These are phyloP conservation scores for Didymella pomorum DNA, from an alignment of 2,329 filamentous ascomycete genomes.

Conservation along the genomic window DNA sequence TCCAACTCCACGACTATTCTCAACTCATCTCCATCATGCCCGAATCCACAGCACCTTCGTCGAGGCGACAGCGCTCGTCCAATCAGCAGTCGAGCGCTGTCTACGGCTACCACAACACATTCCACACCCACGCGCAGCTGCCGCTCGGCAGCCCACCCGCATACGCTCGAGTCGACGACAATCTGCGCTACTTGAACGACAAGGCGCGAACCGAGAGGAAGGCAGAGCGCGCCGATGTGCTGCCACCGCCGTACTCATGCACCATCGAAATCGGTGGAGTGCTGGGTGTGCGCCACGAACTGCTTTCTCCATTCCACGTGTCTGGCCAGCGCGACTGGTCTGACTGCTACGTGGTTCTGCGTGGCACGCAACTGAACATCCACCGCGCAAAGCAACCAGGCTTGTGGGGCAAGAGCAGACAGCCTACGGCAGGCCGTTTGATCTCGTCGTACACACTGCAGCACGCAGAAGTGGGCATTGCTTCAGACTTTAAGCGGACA, in stretches of 20 bases:
- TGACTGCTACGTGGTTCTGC: slow-evolving; percentile 68
- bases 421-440: slow-evolving; percentile 64
- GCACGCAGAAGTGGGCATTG: slow-evolving; percentile 78
- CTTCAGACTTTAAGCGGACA: slow-evolving; percentile 73
- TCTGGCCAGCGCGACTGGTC: slow-evolving; percentile 71
- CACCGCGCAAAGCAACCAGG: slow-evolving; percentile 67
- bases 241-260: slow-evolving; percentile 49
- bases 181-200: slow-evolving; percentile 32
- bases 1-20: slow-evolving; percentile 4
- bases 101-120: slow-evolving; percentile 55
- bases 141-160: slow-evolving; percentile 40
- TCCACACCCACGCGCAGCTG: slow-evolving; percentile 49
- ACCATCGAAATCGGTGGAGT: slow-evolving; percentile 44
- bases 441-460: slow-evolving; percentile 75
- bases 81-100: slow-evolving; percentile 34
- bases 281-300: slow-evolving; percentile 68
- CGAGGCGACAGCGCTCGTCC: slow-evolving; percentile 27
- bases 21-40: slow-evolving; percentile 13
- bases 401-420: slow-evolving; percentile 56
- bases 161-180: slow-evolving; percentile 42
- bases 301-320: slow-evolving; percentile 69
- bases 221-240: slow-evolving; percentile 25
- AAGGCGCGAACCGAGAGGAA: slow-evolving; percentile 32
- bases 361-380: slow-evolving; percentile 73
- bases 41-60: slow-evolving; percentile 14